Conservation (phyloP, 148 eudicot species). For the Camellia granthamiana region DNA sequence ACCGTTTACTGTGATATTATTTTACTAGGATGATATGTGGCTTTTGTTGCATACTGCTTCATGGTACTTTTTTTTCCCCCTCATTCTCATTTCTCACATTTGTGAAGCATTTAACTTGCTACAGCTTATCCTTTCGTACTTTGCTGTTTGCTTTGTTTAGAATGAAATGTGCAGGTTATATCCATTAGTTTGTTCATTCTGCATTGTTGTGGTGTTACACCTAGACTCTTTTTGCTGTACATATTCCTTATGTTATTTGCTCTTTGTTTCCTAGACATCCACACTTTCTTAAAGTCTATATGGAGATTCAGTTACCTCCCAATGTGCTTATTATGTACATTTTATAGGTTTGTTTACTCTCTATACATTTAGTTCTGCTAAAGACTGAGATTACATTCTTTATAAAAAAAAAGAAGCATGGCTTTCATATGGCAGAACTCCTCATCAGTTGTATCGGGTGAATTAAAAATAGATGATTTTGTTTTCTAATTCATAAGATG, state of each 20-base stretch:
- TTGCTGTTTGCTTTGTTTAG: background rate
- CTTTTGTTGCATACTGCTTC: background rate
- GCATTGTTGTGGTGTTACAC: background rate
- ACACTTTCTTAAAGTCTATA: background rate
- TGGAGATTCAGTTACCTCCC: background rate
- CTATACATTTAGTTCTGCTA: background rate
- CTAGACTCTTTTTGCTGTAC: background rate
- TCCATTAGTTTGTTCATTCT: background rate
- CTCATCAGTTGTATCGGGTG: background rate
- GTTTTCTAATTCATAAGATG: background rate
- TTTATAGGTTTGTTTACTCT: background rate
- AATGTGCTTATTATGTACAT: background rate
- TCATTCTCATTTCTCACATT: background rate
- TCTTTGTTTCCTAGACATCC: background rate
- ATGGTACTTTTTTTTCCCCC: background rate
- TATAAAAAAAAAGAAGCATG: background rate
- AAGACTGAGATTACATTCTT: background rate
- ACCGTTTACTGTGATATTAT: background rate
- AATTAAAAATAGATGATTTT: background rate
- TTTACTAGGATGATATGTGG: background rate
- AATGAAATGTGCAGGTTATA: background rate
- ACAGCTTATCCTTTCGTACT: background rate
- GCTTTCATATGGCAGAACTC: background rate
- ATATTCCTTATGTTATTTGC: background rate
- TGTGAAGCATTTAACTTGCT: background rate